Conservation (phyloP, 2,329 filamentous ascomycete species). For the Annulohypoxylon truncatum region DNA sequence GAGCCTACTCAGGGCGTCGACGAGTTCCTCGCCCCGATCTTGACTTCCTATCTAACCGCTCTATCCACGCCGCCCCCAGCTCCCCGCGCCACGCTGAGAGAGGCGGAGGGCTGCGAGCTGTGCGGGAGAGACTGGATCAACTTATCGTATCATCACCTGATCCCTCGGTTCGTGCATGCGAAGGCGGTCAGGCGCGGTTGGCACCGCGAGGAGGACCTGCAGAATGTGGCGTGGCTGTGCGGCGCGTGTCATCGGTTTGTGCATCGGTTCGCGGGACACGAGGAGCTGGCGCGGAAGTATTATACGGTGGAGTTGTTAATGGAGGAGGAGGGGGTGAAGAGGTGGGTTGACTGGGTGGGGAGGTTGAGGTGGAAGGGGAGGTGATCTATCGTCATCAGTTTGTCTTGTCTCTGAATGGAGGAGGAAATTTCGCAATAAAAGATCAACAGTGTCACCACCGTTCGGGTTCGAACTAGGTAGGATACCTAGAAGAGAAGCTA, state of each 20-base stretch:
- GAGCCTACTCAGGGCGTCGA: conserved; percentile 56
- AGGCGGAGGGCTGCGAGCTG: conserved; percentile 75
- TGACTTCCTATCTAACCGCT: conserved; percentile 71
- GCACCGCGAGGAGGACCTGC: conserved; percentile 79
- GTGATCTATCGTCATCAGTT: no score
- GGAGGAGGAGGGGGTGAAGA: conserved; percentile 76
- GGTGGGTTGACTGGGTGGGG: conserved; percentile 79
- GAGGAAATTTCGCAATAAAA: no score
- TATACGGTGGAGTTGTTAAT: conserved; percentile 79
- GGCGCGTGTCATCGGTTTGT: conserved; percentile 86
- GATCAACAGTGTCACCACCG: no score
- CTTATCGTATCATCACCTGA: conserved; percentile 86
- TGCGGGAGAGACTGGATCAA: conserved; percentile 80
- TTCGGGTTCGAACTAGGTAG: not conserved
- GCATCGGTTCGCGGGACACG: conserved; percentile 78
- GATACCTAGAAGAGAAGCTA: not conserved
- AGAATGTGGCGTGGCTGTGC: conserved; percentile 88
- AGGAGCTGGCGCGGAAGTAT: conserved; percentile 78
- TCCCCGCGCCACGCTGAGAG: conserved; percentile 66
- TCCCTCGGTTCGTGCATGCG: conserved; percentile 80
- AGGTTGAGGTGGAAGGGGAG: conserved; percentile 77
- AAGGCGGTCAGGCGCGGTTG: conserved; percentile 82
- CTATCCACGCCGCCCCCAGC: conserved; percentile 72
- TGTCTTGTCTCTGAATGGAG: no score
- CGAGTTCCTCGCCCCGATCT: conserved; percentile 70